Conservation (phyloP, 495 filamentous ascomycete species). For the Letharia columbiana region DNA sequence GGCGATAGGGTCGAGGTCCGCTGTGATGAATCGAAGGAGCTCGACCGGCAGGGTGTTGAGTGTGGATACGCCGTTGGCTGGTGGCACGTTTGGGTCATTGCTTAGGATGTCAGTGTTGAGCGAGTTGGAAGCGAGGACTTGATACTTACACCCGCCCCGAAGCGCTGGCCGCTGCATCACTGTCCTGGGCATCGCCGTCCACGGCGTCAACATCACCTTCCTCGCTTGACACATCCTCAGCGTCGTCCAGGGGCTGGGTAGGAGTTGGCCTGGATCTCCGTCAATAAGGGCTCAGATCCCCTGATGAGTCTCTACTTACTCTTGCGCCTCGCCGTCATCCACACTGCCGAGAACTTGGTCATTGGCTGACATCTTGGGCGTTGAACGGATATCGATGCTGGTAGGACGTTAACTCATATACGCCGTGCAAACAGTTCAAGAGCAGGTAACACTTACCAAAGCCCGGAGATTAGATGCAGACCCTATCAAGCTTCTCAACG, state of each 20-base stretch:
- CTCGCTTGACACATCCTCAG: not conserved
- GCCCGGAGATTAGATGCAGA: not conserved
- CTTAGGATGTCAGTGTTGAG: not conserved
- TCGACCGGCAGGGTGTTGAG: not conserved
- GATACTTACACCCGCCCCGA: not conserved
- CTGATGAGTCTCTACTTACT: not conserved
- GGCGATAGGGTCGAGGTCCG: not conserved
- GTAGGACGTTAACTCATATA: not conserved
- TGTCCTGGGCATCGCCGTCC: not conserved
- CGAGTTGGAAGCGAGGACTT: not conserved
- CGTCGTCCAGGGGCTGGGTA: not conserved
- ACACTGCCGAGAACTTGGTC: not conserved
- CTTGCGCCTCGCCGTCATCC: not conserved
- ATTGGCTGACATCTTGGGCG: constrained; percentile 1
- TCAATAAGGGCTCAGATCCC: not conserved
- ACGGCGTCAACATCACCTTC: not conserved
- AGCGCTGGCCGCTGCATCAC: not conserved
- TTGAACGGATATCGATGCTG: not conserved
- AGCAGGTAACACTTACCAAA: not conserved
- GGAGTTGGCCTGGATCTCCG: not conserved
- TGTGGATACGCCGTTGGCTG: not conserved
- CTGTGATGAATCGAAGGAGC: not conserved
- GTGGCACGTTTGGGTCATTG: not conserved
- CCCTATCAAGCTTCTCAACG: not conserved
- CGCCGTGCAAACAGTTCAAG: not conserved